Conservation (phyloP, 2,329 filamentous ascomycete species). For the Aureobasidium mangrovei region DNA sequence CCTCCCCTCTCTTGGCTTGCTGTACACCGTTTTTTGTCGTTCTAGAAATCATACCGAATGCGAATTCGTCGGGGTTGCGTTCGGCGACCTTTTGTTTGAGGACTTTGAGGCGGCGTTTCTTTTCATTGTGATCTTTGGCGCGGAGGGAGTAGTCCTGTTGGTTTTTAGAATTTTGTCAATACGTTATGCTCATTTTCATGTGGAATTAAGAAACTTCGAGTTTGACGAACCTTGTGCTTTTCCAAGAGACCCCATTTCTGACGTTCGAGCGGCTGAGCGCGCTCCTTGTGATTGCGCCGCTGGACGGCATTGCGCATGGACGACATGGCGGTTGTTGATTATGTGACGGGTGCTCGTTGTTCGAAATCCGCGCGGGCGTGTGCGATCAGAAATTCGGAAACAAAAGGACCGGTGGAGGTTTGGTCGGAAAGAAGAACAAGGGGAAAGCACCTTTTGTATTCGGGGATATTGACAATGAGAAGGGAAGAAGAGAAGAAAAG, state of each 20-base stretch:
- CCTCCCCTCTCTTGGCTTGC: conserved; percentile 38
- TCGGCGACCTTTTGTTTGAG: conserved; percentile 52
- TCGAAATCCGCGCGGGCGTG: background rate
- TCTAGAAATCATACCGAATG: conserved; percentile 54
- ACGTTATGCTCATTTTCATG: background rate
- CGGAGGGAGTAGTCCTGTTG: conserved; percentile 54
- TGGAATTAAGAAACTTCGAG: background rate
- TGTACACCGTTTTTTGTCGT: conserved; percentile 39
- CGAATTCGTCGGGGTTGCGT: conserved; percentile 58
- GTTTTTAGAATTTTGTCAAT: background rate
- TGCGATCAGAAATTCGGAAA: too few relatives aligned
- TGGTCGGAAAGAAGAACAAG: too few relatives aligned
- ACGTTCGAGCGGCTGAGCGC: conserved; percentile 76
- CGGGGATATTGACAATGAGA: background rate
- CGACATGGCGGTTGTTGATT: conserved; percentile 36
- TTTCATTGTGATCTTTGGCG: conserved; percentile 54
- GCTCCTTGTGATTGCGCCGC: conserved; percentile 79
- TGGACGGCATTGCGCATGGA: conserved; percentile 57
- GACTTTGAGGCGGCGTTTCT: conserved; percentile 51
- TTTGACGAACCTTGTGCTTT: conserved; percentile 70
- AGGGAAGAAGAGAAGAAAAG: background rate
- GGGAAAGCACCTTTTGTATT: too few relatives aligned
- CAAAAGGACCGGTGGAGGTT: background rate
- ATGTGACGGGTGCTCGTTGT: background rate
- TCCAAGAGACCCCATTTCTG: conserved; percentile 84